A percentile compares a stretch with the other conserved stretches of the same genome.
phyloP scores from a whole-genome alignment of 2,329 filamentous ascomycete genomes.

The Leptographium wingfieldii region DNA sequence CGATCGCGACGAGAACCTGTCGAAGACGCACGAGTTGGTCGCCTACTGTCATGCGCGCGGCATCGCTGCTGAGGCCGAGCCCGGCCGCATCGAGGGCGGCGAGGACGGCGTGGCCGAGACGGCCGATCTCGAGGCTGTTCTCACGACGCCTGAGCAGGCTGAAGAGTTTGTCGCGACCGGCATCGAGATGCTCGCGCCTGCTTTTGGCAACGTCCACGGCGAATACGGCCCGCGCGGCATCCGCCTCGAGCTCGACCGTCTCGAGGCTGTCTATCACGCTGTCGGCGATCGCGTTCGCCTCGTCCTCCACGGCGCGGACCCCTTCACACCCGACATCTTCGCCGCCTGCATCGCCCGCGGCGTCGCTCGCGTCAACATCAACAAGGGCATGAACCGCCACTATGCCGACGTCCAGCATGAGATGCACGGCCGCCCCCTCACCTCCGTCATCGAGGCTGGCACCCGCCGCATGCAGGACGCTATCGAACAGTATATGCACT shows the following conservation, averaged over 20 bases:
- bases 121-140: slow-evolving; percentile 29
- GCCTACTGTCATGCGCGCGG: slow-evolving; percentile 50
- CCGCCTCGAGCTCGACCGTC: slow-evolving; percentile 43
- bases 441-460: slow-evolving; percentile 33
- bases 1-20: slow-evolving; percentile 53
- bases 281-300: slow-evolving; percentile 33
- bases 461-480: slow-evolving; percentile 34
- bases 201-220: slow-evolving; percentile 67
- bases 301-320: slow-evolving; percentile 34
- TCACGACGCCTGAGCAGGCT: slow-evolving; percentile 58
- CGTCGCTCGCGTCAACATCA: slow-evolving; percentile 38
- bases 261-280: slow-evolving; percentile 29
- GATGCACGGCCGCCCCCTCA: slow-evolving; percentile 33
- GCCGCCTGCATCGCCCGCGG: slow-evolving; percentile 28
- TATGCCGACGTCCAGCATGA: slow-evolving; percentile 30
- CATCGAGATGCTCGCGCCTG: slow-evolving; percentile 62
- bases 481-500: slow-evolving; percentile 32
- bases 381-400: slow-evolving; percentile 38
- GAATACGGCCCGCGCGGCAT: slow-evolving; percentile 56
- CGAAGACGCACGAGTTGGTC: slow-evolving; percentile 47
- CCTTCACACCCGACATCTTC: slow-evolving; percentile 20
- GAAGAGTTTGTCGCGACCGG: slow-evolving; percentile 58
- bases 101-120: slow-evolving; percentile 62
- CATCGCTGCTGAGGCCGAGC: slow-evolving; percentile 57
- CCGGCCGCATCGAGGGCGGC: slow-evolving; percentile 41